Base-by-base conservation (phyloP, 192 early-diverging fungal species). In the Mortierella antarctica region DNA sequence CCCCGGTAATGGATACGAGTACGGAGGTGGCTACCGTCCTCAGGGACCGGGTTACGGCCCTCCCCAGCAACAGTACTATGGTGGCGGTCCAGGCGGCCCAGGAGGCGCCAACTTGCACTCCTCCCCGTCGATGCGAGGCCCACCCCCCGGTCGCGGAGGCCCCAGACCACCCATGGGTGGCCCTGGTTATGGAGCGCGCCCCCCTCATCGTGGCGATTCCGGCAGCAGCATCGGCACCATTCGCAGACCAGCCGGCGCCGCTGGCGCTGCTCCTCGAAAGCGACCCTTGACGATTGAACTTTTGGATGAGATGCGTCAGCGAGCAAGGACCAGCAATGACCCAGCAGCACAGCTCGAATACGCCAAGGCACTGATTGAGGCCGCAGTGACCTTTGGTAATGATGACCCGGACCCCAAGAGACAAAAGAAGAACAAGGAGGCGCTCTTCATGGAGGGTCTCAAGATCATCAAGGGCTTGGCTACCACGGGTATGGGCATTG, bases 381-480 rank as follows among this genome's bases (percentile, higher is more conserved):
- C 92, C 7, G 93, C 93, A 3, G 88, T 90, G 54, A 84, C 89
- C 17, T 87, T 95, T 47, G 76, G 86, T 4, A 83, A 86, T 40
- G 86, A 92, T 40, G 93, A 92, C 48, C 73, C 79, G 2, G 91
- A 92, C 68, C 86, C 88, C 5, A 95, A 93, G 75, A 86, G 90
- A 53, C 85, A 86, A 7, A 88, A 87, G 56, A 91, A 92, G 73
- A 88, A 89, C 54, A 93, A 92, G 74, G 92, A 96, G 13, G 82
- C 87, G 15, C 83, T 97, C 64, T 85, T 90, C 14, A 76, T 83
- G 6, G 97, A 99, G 83, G 96, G 92, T 0, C 85, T 96, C 47
- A 96, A 96, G 66, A 88, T 92, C 77, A 83, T 97, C 41, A 97
- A 97, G 67, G 94, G 93, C 72, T 83, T 98, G 18, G 91, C 94